phyloP scores from a whole-genome alignment of 805 yeast species.

The Blastobotrys chiropterorum region DNA sequence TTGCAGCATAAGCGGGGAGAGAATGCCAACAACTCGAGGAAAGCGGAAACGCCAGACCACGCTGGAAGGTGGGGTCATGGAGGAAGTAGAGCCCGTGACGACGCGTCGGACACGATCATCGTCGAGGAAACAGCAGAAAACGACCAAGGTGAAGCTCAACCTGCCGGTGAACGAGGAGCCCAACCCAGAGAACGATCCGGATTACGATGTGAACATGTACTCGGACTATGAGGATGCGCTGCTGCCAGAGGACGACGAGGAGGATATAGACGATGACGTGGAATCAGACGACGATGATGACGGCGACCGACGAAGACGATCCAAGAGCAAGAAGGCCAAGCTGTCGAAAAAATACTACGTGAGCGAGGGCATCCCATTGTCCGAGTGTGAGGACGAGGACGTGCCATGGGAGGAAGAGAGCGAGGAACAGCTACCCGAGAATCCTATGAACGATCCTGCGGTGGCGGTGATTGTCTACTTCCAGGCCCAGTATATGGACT shows the following conservation, averaged over 20 bases:
- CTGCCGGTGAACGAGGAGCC: background rate
- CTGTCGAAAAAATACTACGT: background rate
- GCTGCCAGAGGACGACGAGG: background rate
- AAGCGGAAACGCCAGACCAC: background rate
- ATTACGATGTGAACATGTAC: background rate
- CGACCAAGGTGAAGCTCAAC: background rate
- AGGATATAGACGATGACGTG: background rate
- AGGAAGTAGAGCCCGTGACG: background rate
- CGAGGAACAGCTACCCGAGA: slow-evolving; percentile 21
- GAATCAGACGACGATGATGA: background rate
- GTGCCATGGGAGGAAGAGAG: slow-evolving; percentile 21
- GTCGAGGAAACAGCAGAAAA: background rate
- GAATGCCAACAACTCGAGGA: background rate
- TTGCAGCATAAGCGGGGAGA: background rate
- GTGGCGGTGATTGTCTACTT: slow-evolving; percentile 30
- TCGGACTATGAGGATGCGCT: background rate
- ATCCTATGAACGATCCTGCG: slow-evolving; percentile 19
- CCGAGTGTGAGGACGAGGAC: slow-evolving; percentile 25
- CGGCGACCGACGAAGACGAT: background rate
- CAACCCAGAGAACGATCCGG: background rate
- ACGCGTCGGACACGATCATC: background rate
- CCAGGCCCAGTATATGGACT: slow-evolving; percentile 21
- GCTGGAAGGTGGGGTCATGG: background rate
- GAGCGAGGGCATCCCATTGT: background rate
- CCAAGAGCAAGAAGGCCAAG: background rate